Percentiles rank a stretch among this genome's conserved stretches.
Evolutionary conservation across 148 eudicot genomes (phyloP).

Genomic region (Arbutus unedo): DNA sequence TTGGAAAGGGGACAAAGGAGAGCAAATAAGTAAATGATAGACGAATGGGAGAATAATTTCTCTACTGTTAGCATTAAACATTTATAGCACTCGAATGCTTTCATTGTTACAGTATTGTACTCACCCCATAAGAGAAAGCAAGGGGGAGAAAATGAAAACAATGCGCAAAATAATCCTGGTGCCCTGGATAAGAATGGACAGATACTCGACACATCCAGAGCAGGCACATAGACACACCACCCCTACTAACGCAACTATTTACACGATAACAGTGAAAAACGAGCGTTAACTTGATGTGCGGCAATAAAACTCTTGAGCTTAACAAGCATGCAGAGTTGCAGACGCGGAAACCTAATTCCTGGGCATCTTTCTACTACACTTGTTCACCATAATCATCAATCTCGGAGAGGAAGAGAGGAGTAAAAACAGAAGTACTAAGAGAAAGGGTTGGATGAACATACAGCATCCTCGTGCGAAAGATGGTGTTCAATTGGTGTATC

Average conservation of each 20-base stretch:
- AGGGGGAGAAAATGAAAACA: neutral
- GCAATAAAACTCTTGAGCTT: neutral
- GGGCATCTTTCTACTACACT: conserved; percentile 16
- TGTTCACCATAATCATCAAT: conserved; percentile 13
- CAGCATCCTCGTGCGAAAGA: conserved; percentile 54
- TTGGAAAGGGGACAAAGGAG: neutral
- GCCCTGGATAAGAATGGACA: neutral
- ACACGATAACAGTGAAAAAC: neutral
- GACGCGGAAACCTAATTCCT: neutral
- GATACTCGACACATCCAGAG: neutral
- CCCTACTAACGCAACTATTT: neutral
- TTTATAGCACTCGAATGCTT: neutral
- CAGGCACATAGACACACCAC: neutral
- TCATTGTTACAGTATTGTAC: neutral
- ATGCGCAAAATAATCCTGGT: neutral
- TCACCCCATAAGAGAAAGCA: neutral
- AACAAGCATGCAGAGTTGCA: conserved; percentile 3
- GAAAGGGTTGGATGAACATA: conserved; percentile 25
- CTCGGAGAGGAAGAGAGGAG: neutral
- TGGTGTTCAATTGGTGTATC: conserved; percentile 38
- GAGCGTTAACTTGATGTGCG: neutral
- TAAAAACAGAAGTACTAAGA: neutral
- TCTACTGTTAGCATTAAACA: neutral
- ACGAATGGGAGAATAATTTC: neutral
- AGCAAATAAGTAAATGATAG: neutral